Evolutionary conservation across 441 rosid genomes (phyloP), one percentile per base, ranked within the genome.

Genomic region (Omphalea diandra): DNA sequence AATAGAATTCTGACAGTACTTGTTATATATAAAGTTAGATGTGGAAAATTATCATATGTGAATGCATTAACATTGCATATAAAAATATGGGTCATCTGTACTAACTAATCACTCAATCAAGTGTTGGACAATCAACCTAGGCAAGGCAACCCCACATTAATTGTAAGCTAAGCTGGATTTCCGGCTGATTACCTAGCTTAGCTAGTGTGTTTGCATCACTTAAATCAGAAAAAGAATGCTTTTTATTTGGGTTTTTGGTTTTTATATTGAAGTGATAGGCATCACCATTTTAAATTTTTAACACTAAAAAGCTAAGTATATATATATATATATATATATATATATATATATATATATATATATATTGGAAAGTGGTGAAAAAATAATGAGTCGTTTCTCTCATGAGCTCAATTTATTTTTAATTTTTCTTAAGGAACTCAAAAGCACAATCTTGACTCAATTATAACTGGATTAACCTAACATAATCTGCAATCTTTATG

Each of bases 71-170:
- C 26, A 53, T 41, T 46, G 1, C 22, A 29, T 31, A 12, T 2
- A 24, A 32, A 31, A 57, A 71, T 7, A 35, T 24, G 52, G 70
- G 70, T 65, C 52, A 27, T 46, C n/a, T 46, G 15, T 40, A 8
- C 10, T 64, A 49, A 63, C 60, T 64, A 49, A 63, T 60, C 20
- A 47, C 14, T 41, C 33, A n/a, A 60, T 75, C 38, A 32, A 15
- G 56, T 68, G 61, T 36, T 69, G n/a, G n/a, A n/a, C n/a, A n/a
- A n/a, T n/a, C n/a, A n/a, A 24, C 40, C 50, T 24, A 54, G 58
- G 77, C 52, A 52, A 29, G 50, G 71, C 10, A 68, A 68, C 80
- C 78, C 79, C 79, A 78, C 85, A 14, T 52, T 62, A 26, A 27
- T 29, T 67, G 38, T 17, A 15, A 74, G 54, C 32, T 26, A 70